These are phyloP conservation scores for Thymus mandschuricus DNA, from an alignment of 257 asterid species.

Conservation along the genomic window DNA sequence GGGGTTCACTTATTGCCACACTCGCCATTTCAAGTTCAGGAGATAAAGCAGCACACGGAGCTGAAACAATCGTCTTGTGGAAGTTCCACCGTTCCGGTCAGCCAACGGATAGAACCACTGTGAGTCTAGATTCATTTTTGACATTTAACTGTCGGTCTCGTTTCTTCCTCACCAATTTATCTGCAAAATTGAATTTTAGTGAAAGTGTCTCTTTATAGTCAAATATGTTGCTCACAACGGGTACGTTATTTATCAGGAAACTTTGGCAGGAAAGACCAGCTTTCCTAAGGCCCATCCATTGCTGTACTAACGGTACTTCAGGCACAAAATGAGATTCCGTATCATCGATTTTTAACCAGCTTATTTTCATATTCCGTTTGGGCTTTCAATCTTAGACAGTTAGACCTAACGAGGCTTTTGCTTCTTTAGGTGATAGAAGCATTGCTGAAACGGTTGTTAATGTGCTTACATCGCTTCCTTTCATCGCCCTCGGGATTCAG, in stretches of 20 bases:
- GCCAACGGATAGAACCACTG: constrained; percentile 52
- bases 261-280: constrained; percentile 86
- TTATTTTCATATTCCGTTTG: constrained; percentile 10
- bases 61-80: constrained; percentile 40
- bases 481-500: constrained; percentile 78
- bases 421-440: constrained; percentile 60
- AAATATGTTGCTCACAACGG: constrained; percentile 19
- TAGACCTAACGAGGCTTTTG: too few species aligned
- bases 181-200: neutral
- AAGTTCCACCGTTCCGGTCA: constrained; percentile 41
- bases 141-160: neutral
- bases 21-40: constrained; percentile 69
- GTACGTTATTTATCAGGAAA: constrained; percentile 53
- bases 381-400: neutral
- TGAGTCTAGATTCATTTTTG: constrained; percentile 44
- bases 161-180: constrained; percentile 5
- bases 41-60: constrained; percentile 62
- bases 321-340: neutral
- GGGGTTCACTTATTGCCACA: constrained; percentile 75
- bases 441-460: constrained; percentile 68
- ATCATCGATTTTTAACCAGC: neutral
- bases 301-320: constrained; percentile 62
- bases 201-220: neutral
- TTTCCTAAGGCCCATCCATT: constrained; percentile 79
- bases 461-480: constrained; percentile 94